phyloP scores from a whole-genome alignment of 305 asterid genomes.

The Fraxinus nigra region DNA sequence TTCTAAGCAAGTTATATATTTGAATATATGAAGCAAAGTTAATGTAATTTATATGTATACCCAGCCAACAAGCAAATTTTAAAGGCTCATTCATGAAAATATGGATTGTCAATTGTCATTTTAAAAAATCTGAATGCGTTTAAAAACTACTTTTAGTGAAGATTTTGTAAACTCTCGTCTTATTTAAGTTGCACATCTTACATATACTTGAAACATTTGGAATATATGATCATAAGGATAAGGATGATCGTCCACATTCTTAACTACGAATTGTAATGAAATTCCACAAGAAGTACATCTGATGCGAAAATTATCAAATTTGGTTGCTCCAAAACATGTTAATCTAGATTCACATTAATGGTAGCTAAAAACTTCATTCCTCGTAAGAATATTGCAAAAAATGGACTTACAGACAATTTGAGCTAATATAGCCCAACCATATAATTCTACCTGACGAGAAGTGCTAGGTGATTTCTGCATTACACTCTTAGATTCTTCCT shows the following conservation, averaged over 20 bases:
- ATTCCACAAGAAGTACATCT: background rate
- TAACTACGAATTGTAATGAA: background rate
- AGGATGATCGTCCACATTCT: background rate
- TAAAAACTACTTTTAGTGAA: background rate
- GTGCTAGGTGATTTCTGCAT: slow-evolving; percentile 78
- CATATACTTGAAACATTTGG: background rate
- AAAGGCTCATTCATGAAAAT: background rate
- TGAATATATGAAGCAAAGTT: slow-evolving; percentile 8
- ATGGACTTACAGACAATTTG: background rate
- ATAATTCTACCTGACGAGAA: slow-evolving; percentile 62
- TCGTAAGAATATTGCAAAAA: background rate
- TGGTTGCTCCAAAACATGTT: background rate
- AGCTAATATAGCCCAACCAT: background rate
- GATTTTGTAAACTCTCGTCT: background rate
- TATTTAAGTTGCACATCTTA: background rate
- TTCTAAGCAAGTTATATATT: background rate
- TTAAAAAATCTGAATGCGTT: background rate
- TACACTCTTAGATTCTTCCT: slow-evolving; percentile 80
- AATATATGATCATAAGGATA: background rate
- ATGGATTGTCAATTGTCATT: background rate
- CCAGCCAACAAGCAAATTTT: slow-evolving; percentile 1
- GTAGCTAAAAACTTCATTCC: background rate
- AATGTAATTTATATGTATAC: background rate
- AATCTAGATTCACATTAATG: background rate
- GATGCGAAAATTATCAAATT: background rate